Evolutionary conservation across 2,329 filamentous ascomycete species (phyloP), one percentile per base, ranked within the genome.

Genomic region (Fusarium goolgardi): DNA sequence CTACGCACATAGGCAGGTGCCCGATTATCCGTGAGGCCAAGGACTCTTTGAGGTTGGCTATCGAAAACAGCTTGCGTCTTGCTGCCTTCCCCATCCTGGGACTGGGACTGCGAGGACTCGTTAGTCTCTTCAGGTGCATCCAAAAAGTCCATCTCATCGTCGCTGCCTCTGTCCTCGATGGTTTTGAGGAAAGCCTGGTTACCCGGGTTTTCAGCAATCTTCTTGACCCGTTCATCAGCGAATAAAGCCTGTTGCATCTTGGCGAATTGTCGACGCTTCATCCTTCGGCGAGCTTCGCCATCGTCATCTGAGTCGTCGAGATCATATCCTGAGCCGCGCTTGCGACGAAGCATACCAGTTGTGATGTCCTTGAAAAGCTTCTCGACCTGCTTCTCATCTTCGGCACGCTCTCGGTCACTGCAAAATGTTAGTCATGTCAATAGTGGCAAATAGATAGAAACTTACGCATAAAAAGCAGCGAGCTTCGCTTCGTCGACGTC

Each of bases 311-410:
- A 95, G 77, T 98, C 96, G 7, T 93, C 94, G 23, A 97, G 86
- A 72, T 95, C 92, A 66, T 94, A 90, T 72, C 94, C 91, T 76
- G 92, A 86, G 65, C 90, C 91, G 75, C 92, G 90, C 77, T 96
- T 95, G 65, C 93, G 90, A 13, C 94, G 91, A 50, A 99, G 86
- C 78, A 89, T 91, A 51, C 96, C 96, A 15, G 91, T 96, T 6
- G 93, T 96, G 73, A 99, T 91, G 75, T 98, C 95, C 72, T 92
- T 94, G 84, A 96, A 93, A 52, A 99, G 86, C 81, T 96, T 96
- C 73, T 94, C 91, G 16, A 97, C 91, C 70, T 92, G 89, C 72
- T 95, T 93, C 77, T 97, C 94, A 73, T 98, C 93, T 37, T 88
- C 87, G 37, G 86, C 88, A 64, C 93, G 90, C 73, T 95, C 90